Evolutionary conservation across 495 filamentous ascomycete genomes (phyloP).

Genomic region (Penicillium bialowiezense): DNA sequence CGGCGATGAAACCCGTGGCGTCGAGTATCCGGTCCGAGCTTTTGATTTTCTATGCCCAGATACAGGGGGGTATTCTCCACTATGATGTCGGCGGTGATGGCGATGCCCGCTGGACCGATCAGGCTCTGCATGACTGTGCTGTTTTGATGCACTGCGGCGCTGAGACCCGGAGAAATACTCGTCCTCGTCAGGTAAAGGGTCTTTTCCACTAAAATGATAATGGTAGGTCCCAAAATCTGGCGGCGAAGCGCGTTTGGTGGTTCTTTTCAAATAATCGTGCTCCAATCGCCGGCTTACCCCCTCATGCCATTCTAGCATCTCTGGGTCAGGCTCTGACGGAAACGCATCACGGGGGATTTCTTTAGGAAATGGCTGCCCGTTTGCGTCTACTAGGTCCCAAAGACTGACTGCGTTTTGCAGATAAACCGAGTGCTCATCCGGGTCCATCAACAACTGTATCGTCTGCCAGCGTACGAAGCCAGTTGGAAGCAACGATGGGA

Average conservation of each 20-base stretch:
- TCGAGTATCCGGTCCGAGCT: conserved; percentile 18
- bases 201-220: conserved; percentile 33
- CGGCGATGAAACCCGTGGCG: conserved; percentile 34
- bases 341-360: conserved; percentile 74
- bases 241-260: conserved; percentile 28
- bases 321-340: conserved; percentile 68
- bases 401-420: conserved; percentile 75
- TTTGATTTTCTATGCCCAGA: conserved; percentile 6
- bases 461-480: conserved; percentile 95
- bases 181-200: conserved; percentile 26
- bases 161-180: conserved; percentile 22
- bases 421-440: conserved; percentile 81
- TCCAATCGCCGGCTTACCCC: conserved; percentile 50
- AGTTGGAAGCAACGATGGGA: conserved; percentile 76
- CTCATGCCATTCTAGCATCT: conserved; percentile 83
- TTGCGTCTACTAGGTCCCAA: conserved; percentile 72
- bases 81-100: conserved; percentile 23
- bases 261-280: conserved; percentile 39
- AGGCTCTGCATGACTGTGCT: conserved; percentile 19
- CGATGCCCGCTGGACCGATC: conserved; percentile 17
- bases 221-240: conserved; percentile 33
- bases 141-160: conserved; percentile 16
- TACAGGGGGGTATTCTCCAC: conserved; percentile 25
- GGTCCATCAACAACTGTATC: conserved; percentile 83
- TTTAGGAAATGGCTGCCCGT: conserved; percentile 73